Percentiles rank a stretch among this genome's conserved stretches.
phyloP scores from a whole-genome alignment of 352 stramenopile genomes.

The Phytophthora tubulina region DNA sequence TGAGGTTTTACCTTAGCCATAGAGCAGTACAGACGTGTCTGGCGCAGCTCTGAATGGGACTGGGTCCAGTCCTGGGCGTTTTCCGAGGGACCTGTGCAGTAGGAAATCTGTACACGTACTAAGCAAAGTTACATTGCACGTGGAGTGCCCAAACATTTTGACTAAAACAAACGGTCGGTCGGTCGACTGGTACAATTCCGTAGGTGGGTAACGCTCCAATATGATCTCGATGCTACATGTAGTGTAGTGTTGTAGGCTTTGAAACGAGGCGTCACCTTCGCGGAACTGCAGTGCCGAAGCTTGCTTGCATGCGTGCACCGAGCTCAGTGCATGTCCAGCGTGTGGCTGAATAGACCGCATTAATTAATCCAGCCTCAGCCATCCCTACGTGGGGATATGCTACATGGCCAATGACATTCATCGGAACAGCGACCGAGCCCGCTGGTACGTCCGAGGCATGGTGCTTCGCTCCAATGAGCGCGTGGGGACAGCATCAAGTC shows the following conservation, averaged over 20 bases:
- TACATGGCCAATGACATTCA: not conserved
- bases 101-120: no score
- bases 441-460: constrained; percentile 19
- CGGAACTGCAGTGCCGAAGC: not conserved
- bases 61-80: not conserved
- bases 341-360: not conserved
- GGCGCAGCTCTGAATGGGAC: not conserved
- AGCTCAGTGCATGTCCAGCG: no score
- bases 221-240: not conserved
- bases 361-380: constrained; percentile 1
- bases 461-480: constrained; percentile 32
- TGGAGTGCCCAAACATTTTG: constrained; percentile 1
- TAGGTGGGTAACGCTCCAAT: not conserved
- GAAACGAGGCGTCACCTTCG: not conserved
- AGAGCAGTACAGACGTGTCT: constrained; percentile 13
- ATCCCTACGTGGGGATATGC: not conserved
- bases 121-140: not conserved
- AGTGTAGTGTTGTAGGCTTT: no score
- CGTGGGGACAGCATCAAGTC: constrained; percentile 5
- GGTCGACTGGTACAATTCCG: constrained; percentile 1
- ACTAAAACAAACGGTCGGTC: not conserved
- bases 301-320: not conserved
- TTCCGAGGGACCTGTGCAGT: no score
- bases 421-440: constrained; percentile 6
- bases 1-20: not conserved